A percentile compares a stretch with the other conserved stretches of the same genome.
phyloP scores from a whole-genome alignment of 768 basidiomycete species.

The Tricholoma saponaceum region DNA sequence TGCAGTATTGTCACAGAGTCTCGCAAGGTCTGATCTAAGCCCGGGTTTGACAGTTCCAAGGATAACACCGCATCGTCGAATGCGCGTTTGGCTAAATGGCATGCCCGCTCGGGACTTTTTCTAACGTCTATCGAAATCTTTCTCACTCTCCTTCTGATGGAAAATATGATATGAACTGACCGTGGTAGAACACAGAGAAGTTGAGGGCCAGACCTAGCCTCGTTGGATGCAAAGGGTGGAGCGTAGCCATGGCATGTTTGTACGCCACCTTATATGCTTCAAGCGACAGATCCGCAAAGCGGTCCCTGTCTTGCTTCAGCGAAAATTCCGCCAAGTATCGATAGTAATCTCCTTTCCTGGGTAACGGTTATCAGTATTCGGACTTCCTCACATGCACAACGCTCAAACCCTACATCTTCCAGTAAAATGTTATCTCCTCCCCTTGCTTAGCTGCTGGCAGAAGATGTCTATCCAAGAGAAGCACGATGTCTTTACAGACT shows the following conservation, averaged over 20 bases:
- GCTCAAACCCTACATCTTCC: constrained; percentile 62
- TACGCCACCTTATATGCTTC: constrained; percentile 85
- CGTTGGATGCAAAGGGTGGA: constrained; percentile 80
- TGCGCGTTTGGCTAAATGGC: constrained; percentile 86
- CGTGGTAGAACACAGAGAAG: constrained; percentile 92
- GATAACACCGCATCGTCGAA: constrained; percentile 86
- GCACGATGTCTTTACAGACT: constrained; percentile 77
- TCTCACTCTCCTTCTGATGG: not conserved
- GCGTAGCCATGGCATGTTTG: constrained; percentile 71
- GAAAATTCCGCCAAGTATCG: constrained; percentile 89
- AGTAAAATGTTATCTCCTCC: constrained; percentile 87
- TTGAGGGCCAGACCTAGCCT: constrained; percentile 85
- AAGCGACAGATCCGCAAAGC: constrained; percentile 70
- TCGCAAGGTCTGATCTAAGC: constrained; percentile 37
- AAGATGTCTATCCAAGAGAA: constrained; percentile 53
- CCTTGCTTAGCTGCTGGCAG: constrained; percentile 56
- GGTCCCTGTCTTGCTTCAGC: constrained; percentile 61
- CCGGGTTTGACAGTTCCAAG: constrained; percentile 39
- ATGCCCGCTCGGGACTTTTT: constrained; percentile 81
- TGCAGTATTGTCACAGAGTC: constrained; percentile 86
- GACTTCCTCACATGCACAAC: not conserved
- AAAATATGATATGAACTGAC: constrained; percentile 16
- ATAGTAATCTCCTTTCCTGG: constrained; percentile 73
- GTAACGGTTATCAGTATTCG: constrained; percentile 1
- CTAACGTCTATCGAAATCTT: constrained; percentile 52